Evolutionary conservation across 2,329 filamentous ascomycete genomes (phyloP).

Genomic region (Sclerotinia spermophila): DNA sequence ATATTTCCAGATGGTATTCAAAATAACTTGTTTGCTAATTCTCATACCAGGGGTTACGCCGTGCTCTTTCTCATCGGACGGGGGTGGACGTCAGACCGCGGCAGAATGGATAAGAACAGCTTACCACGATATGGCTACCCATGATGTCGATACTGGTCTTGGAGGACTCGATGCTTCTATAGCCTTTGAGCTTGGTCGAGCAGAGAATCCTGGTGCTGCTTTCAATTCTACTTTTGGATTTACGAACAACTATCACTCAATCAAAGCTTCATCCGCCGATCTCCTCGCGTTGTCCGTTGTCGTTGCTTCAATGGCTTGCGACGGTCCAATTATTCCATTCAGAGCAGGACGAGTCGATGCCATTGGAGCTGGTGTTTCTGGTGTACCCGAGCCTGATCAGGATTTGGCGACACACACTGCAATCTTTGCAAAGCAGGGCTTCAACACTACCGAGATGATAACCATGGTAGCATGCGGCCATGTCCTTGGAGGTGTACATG

Average conservation of each 20-base stretch:
- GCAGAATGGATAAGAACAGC: constrained; percentile 59
- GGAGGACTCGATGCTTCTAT: constrained; percentile 52
- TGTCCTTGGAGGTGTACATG: constrained; percentile 25
- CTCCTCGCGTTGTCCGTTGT: constrained; percentile 22
- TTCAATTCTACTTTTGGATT: background rate
- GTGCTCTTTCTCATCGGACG: background rate
- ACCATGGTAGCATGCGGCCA: constrained; percentile 25
- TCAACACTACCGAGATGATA: constrained; percentile 28
- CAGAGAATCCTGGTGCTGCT: constrained; percentile 48
- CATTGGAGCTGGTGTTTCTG: constrained; percentile 22
- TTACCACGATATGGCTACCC: constrained; percentile 59
- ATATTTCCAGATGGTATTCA: too few species aligned
- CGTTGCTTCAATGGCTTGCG: background rate
- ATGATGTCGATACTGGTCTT: constrained; percentile 37
- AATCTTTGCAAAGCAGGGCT: constrained; percentile 28
- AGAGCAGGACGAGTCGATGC: constrained; percentile 30
- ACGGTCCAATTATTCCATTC: constrained; percentile 18
- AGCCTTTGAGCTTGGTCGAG: constrained; percentile 23
- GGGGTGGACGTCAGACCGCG: constrained; percentile 17
- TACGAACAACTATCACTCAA: background rate
- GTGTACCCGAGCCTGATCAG: constrained; percentile 26
- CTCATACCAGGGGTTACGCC: background rate
- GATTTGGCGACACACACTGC: constrained; percentile 18
- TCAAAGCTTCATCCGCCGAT: constrained; percentile 21
- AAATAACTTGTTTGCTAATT: background rate